Conservation (phyloP, 306 rosid species). For the Cucumis hystrix region DNA sequence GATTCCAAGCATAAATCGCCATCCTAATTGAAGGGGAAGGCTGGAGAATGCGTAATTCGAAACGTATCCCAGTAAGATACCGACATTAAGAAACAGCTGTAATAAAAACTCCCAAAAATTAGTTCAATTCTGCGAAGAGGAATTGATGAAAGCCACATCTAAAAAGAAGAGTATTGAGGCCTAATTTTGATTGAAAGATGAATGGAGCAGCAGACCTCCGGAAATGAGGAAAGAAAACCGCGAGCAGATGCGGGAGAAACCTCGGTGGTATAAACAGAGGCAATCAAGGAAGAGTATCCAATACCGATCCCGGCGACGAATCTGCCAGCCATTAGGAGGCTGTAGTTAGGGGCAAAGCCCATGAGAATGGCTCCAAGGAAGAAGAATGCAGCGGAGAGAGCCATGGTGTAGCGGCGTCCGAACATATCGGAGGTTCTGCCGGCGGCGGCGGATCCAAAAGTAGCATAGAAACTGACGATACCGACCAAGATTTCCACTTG, state of each 20-base stretch:
- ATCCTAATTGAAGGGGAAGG: slow-evolving; percentile 16
- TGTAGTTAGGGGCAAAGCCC: slow-evolving; percentile 42
- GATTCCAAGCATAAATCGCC: slow-evolving; percentile 77
- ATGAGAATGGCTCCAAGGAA: slow-evolving; percentile 41
- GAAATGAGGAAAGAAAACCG: no score
- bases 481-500: no score
- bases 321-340: slow-evolving; percentile 18
- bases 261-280: slow-evolving; percentile 2
- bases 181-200: no score
- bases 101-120: neutral
- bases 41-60: neutral
- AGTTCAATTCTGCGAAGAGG: neutral
- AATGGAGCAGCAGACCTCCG: no score
- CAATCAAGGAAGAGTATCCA: neutral
- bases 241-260: neutral
- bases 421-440: no score
- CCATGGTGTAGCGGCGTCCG: no score
- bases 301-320: slow-evolving; percentile 3
- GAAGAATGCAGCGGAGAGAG: slow-evolving; percentile 7
- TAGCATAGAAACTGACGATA: no score
- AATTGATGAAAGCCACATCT: neutral
- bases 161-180: neutral
- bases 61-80: neutral
- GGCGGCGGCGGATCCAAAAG: no score
- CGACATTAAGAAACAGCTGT: neutral